Evolutionary conservation across 495 filamentous ascomycete genomes (phyloP).

Genomic region (Hyaloscypha hepaticicola): DNA sequence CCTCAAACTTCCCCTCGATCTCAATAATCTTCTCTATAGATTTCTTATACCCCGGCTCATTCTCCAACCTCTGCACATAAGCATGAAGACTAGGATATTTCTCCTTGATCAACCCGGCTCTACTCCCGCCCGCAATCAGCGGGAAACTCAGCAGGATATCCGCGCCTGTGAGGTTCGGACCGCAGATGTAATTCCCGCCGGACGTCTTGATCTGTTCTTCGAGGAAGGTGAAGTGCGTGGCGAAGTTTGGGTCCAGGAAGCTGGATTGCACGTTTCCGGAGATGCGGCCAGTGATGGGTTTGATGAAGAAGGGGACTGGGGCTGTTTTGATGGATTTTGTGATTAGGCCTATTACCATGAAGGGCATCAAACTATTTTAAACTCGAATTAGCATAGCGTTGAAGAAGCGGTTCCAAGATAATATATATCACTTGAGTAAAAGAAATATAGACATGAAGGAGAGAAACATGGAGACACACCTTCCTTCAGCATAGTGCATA

Average conservation of each 20-base stretch:
- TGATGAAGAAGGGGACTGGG: conserved; percentile 80
- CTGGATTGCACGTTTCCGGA: conserved; percentile 56
- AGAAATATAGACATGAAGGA: no score
- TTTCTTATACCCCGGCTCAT: conserved; percentile 57
- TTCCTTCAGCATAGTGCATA: conserved; percentile 83
- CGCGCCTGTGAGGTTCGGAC: conserved; percentile 67
- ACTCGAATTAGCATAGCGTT: not conserved
- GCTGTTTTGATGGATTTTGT: conserved; percentile 52
- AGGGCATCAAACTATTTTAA: conserved; percentile 13
- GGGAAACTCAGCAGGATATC: conserved; percentile 83
- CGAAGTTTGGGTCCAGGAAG: conserved; percentile 64
- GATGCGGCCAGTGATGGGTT: conserved; percentile 67
- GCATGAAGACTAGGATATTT: conserved; percentile 57
- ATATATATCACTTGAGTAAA: no score
- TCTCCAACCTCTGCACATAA: conserved; percentile 63
- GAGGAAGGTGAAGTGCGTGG: conserved; percentile 66
- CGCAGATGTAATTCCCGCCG: conserved; percentile 68
- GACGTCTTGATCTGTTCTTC: conserved; percentile 67
- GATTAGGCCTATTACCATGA: not conserved
- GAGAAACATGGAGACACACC: not conserved
- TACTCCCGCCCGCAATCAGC: conserved; percentile 51
- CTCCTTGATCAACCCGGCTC: conserved; percentile 46
- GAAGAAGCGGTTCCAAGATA: not conserved
- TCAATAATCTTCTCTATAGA: conserved; percentile 58
- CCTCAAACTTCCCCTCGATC: conserved; percentile 54